These are phyloP conservation scores for Basipetospora chlamydospora DNA, from an alignment of 2,329 filamentous ascomycete genomes.

Conservation along the genomic window DNA sequence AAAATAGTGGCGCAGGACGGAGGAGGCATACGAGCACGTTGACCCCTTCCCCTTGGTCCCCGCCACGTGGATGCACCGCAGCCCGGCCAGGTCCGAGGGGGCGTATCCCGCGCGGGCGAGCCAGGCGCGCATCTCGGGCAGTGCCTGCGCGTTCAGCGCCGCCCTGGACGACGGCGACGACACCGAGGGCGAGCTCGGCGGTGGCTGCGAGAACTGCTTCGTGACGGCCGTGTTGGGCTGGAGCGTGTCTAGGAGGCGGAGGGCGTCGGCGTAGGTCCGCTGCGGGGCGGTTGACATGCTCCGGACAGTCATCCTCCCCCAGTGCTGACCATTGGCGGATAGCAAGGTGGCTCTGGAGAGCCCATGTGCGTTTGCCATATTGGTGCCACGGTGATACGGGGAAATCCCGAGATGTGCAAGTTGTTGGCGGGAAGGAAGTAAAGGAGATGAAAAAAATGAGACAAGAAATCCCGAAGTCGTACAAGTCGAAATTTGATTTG, in stretches of 20 bases:
- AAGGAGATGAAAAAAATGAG: no score
- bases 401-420: no score
- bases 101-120: conserved; percentile 61
- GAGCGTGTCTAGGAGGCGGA: conserved; percentile 58
- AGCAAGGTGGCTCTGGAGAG: no score
- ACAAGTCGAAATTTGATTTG: no score
- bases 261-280: conserved; percentile 49
- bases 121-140: conserved; percentile 74
- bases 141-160: conserved; percentile 53
- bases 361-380: no score
- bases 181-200: conserved; percentile 28
- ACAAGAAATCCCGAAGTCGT: no score
- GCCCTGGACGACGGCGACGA: conserved; percentile 25
- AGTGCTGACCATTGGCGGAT: no score
- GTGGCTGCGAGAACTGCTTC: conserved; percentile 26
- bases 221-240: conserved; percentile 63
- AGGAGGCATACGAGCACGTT: conserved; percentile 69
- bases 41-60: conserved; percentile 94
- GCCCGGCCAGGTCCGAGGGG: conserved; percentile 24
- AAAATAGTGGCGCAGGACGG: conserved; percentile 60
- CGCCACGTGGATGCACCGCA: conserved; percentile 62
- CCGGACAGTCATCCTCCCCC: no score
- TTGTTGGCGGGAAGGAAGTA: no score
- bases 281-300: not conserved
- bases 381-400: no score